These are phyloP conservation scores for Xylariaceae sp. DNA, from an alignment of 2,329 filamentous ascomycete genomes.

Conservation along the genomic window DNA sequence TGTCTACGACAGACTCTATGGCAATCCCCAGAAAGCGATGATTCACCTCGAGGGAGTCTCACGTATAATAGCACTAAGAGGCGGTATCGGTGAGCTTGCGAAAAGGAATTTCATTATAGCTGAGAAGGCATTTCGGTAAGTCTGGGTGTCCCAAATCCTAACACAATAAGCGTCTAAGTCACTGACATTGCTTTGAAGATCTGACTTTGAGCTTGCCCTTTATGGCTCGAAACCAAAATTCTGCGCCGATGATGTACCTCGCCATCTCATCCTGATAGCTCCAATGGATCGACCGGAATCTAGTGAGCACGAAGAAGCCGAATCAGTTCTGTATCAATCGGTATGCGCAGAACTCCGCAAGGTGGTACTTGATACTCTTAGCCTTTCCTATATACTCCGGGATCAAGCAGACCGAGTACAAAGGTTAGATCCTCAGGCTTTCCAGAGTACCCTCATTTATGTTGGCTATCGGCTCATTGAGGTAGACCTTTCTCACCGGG, in stretches of 20 bases:
- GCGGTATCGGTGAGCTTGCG: slow-evolving; percentile 20
- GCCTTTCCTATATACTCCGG: slow-evolving; percentile 8
- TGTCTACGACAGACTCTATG: slow-evolving; percentile 34
- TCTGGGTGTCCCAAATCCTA: background rate
- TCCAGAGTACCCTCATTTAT: slow-evolving; percentile 18
- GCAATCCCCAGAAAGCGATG: slow-evolving; percentile 17
- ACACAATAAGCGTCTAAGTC: background rate
- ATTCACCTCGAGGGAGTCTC: slow-evolving; percentile 21
- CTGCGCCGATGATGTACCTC: slow-evolving; percentile 16
- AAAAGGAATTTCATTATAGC: slow-evolving; percentile 17
- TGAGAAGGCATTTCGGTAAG: slow-evolving; percentile 25
- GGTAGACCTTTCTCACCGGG: background rate
- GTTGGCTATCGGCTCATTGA: slow-evolving; percentile 21
- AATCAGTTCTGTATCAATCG: slow-evolving; percentile 12
- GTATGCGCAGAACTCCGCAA: slow-evolving; percentile 16
- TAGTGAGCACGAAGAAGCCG: background rate
- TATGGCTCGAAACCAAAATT: slow-evolving; percentile 18
- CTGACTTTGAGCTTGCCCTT: slow-evolving; percentile 24
- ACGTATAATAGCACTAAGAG: slow-evolving; percentile 15
- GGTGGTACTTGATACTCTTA: slow-evolving; percentile 11
- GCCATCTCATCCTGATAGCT: slow-evolving; percentile 7
- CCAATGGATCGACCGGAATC: background rate
- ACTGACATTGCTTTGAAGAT: slow-evolving; percentile 14
- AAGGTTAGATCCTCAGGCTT: slow-evolving; percentile 17
- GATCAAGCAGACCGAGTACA: slow-evolving; percentile 1